phyloP scores from a whole-genome alignment of 331 rosid species.

The Phaseolus coccineus region DNA sequence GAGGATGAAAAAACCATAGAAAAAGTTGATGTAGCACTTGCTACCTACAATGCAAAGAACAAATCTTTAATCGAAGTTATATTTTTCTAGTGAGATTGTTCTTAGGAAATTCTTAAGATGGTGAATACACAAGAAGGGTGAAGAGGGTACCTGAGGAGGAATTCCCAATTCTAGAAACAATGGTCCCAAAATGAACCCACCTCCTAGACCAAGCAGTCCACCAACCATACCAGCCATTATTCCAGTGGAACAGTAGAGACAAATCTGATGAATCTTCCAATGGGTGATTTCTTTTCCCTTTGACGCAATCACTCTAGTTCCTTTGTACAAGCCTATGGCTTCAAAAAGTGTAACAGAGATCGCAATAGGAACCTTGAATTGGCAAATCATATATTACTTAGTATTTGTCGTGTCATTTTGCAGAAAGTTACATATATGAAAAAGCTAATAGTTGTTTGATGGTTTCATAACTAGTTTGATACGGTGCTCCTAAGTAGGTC shows the following conservation, averaged over 20 bases:
- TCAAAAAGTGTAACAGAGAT: conserved; percentile 72
- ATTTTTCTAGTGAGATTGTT: conserved; percentile 7
- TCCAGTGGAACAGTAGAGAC: conserved; percentile 73
- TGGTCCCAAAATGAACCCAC: conserved; percentile 88
- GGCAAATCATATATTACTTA: conserved; percentile 13
- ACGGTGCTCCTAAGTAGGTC: neutral
- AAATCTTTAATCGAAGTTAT: neutral
- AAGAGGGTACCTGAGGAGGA: conserved; percentile 77
- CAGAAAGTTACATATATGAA: neutral
- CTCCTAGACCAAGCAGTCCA: conserved; percentile 85
- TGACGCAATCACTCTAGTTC: conserved; percentile 78
- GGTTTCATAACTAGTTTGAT: neutral
- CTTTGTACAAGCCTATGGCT: conserved; percentile 71
- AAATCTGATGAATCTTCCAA: conserved; percentile 70
- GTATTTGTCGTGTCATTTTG: conserved; percentile 5
- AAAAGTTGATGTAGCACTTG: conserved; percentile 90
- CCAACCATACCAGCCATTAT: conserved; percentile 80
- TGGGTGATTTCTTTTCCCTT: conserved; percentile 75
- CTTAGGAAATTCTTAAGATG: conserved; percentile 1
- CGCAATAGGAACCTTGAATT: conserved; percentile 72
- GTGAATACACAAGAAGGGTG: conserved; percentile 10
- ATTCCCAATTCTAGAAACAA: conserved; percentile 83
- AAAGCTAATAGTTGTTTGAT: neutral
- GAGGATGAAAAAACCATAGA: conserved; percentile 83
- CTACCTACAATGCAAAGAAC: conserved; percentile 55